Percentiles rank a stretch among this genome's conserved stretches.
Evolutionary conservation across 768 basidiomycete genomes (phyloP).

Genomic region (Paxillus ammoniavirescens): DNA sequence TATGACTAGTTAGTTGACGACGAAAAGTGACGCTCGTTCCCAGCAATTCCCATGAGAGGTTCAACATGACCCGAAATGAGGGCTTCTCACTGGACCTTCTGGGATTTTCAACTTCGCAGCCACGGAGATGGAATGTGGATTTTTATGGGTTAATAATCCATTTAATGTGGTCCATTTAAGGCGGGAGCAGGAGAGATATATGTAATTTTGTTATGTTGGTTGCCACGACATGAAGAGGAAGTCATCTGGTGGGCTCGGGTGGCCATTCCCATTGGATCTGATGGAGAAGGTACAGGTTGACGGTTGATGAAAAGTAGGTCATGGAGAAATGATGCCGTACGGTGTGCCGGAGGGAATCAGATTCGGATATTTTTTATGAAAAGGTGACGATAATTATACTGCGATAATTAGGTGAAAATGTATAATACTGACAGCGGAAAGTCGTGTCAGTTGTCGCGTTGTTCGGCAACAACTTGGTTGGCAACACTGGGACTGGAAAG

Average conservation of each 20-base stretch:
- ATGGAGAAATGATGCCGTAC: not conserved
- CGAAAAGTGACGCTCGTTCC: not conserved
- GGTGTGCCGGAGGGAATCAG: not conserved
- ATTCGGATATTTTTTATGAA: not conserved
- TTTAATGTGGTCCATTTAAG: conserved; percentile 4
- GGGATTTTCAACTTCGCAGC: conserved; percentile 9
- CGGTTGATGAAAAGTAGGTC: not conserved
- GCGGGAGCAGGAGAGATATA: not conserved
- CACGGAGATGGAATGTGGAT: conserved; percentile 8
- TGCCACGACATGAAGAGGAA: not conserved
- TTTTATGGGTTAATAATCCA: conserved; percentile 9
- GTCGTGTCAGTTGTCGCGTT: not conserved
- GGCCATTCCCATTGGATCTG: too few relatives aligned
- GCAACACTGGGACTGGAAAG: not conserved
- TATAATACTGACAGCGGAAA: not conserved
- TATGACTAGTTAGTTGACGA: not conserved
- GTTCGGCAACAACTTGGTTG: not conserved
- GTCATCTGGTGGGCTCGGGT: too few relatives aligned
- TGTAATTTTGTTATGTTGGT: conserved; percentile 1
- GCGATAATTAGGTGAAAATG: not conserved
- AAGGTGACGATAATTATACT: not conserved
- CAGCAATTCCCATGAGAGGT: conserved; percentile 4
- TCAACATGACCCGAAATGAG: conserved; percentile 1
- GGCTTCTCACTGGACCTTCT: not conserved
- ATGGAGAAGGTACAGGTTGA: not conserved